Percentiles rank a stretch among this genome's conserved stretches.
Conservation (phyloP, 2,329 filamentous ascomycete species). For the Venturia carpophila region DNA sequence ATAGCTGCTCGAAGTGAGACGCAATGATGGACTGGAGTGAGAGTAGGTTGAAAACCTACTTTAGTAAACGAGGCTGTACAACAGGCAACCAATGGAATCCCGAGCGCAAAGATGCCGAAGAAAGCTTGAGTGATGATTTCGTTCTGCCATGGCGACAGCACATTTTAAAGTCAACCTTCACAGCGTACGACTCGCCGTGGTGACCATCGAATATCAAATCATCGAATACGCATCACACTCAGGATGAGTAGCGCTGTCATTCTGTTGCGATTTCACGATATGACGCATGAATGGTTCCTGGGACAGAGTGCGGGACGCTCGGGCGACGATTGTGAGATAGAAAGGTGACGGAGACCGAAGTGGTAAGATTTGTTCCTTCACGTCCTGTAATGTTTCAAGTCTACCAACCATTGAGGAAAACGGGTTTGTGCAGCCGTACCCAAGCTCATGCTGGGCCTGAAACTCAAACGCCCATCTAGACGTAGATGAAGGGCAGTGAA, state of each 20-base stretch:
- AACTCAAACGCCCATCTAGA: background rate
- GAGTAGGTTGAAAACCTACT: background rate
- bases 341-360: background rate
- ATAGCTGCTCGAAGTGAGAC: background rate
- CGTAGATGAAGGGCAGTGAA: background rate
- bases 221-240: background rate
- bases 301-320: slow-evolving; percentile 5
- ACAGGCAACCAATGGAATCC: background rate
- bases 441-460: background rate
- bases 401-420: background rate
- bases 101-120: background rate
- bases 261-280: background rate
- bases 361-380: background rate
- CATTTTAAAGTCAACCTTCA: background rate
- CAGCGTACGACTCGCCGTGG: background rate
- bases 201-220: background rate
- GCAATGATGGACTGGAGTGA: background rate
- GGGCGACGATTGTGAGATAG: background rate
- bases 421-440: background rate
- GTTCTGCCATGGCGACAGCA: background rate
- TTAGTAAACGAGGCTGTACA: background rate
- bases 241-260: background rate
- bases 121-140: background rate
- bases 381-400: background rate
- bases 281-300: slow-evolving; percentile 4